Evolutionary conservation across 1,284 basidiomycete species (phyloP).

Genomic region (Marasmius fiardii): DNA sequence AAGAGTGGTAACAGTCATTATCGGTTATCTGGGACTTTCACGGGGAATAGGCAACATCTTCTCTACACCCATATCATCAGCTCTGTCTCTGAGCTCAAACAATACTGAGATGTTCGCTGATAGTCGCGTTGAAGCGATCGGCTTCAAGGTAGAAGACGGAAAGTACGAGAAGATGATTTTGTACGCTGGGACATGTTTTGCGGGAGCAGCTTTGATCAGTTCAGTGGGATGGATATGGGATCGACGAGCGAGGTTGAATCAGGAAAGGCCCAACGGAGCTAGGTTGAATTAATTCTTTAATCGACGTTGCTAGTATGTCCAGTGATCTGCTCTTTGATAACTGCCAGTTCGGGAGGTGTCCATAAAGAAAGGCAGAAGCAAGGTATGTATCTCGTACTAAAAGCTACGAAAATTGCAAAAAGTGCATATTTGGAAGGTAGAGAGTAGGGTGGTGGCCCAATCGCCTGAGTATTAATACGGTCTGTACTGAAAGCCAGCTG

Average conservation of each 20-base stretch:
- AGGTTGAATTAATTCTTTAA: no score
- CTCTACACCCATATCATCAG: slow-evolving; percentile 37
- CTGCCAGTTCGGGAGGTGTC: no score
- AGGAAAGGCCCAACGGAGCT: not conserved
- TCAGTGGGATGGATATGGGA: slow-evolving; percentile 17
- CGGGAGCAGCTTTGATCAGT: slow-evolving; percentile 23
- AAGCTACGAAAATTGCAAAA: no score
- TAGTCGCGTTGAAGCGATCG: slow-evolving; percentile 4
- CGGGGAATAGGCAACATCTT: slow-evolving; percentile 40
- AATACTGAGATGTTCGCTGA: not conserved
- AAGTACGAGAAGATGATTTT: slow-evolving; percentile 26
- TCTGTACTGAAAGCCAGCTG: no score
- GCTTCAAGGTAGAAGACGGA: slow-evolving; percentile 26
- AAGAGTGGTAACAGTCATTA: slow-evolving; percentile 28
- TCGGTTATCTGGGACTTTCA: slow-evolving; percentile 33
- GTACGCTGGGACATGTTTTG: slow-evolving; percentile 28
- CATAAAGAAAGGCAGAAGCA: no score
- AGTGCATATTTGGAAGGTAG: no score
- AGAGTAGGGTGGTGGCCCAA: no score
- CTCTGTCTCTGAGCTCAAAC: slow-evolving; percentile 10
- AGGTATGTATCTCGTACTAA: no score
- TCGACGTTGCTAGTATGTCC: no score
- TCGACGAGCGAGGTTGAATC: not conserved
- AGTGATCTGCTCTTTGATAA: no score
- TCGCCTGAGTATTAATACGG: no score